These are phyloP conservation scores for Gastrodia elata DNA, from an alignment of 106 monocot species.

Conservation along the genomic window DNA sequence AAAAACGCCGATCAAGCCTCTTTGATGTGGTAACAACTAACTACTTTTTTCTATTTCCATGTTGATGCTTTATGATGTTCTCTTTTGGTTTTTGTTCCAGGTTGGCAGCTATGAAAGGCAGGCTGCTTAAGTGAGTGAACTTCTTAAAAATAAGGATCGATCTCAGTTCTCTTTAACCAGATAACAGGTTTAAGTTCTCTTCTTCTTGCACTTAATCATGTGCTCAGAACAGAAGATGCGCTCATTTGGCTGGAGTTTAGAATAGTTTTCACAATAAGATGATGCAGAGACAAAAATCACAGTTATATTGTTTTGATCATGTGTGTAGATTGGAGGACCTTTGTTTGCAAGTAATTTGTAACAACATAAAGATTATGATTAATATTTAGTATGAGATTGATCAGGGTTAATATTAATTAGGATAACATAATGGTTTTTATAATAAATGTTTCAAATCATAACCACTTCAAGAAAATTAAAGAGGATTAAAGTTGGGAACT, in stretches of 20 bases:
- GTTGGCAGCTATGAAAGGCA: background rate
- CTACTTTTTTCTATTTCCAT: background rate
- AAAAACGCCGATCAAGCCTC: conserved; percentile 20
- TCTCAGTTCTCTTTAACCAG: background rate
- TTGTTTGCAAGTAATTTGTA: too few relatives aligned
- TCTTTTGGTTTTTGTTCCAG: background rate
- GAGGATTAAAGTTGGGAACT: too few relatives aligned
- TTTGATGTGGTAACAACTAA: conserved; percentile 11
- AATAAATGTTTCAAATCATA: too few relatives aligned
- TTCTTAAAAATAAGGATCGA: background rate
- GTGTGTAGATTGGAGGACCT: too few relatives aligned
- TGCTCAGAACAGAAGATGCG: background rate
- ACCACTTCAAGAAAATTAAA: too few relatives aligned
- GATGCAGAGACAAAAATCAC: background rate
- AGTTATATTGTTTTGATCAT: background rate
- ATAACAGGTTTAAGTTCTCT: background rate
- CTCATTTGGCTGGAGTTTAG: background rate
- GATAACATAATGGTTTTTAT: too few relatives aligned
- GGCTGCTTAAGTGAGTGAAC: background rate
- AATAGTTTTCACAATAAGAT: background rate
- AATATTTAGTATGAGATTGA: too few relatives aligned
- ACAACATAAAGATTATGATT: too few relatives aligned
- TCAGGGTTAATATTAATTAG: too few relatives aligned
- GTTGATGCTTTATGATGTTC: background rate
- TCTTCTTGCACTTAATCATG: background rate